A percentile compares a stretch with the other conserved stretches of the same genome.
These are phyloP conservation scores for Cystobasidium onofrii DNA, from an alignment of 768 basidiomycete genomes.

Conservation along the genomic window DNA sequence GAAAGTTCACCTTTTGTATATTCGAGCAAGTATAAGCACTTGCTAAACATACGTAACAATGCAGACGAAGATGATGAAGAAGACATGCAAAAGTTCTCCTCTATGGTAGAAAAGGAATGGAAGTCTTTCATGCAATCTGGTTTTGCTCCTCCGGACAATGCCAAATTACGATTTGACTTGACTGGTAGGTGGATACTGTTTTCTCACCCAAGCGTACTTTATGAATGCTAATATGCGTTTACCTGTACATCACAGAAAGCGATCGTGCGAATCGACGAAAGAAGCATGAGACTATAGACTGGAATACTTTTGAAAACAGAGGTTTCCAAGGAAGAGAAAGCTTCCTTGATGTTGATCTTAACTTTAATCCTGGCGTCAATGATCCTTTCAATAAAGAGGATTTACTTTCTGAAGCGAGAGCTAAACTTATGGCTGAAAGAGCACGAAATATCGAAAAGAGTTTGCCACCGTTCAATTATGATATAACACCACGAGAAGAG, in stretches of 20 bases:
- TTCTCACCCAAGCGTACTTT: neutral
- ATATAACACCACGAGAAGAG: slow-evolving; percentile 71
- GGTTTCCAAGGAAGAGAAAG: slow-evolving; percentile 41
- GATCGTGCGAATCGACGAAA: slow-evolving; percentile 58
- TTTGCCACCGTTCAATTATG: slow-evolving; percentile 83
- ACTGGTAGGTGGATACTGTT: slow-evolving; percentile 49
- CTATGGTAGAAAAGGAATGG: slow-evolving; percentile 57
- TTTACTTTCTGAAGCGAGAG: slow-evolving; percentile 65
- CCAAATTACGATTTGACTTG: slow-evolving; percentile 83
- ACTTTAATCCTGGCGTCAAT: slow-evolving; percentile 59
- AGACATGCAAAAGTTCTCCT: slow-evolving; percentile 33
- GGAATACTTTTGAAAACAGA: slow-evolving; percentile 36
- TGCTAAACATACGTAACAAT: slow-evolving; percentile 41
- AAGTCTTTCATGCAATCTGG: slow-evolving; percentile 62
- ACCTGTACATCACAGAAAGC: slow-evolving; percentile 53
- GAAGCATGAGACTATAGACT: slow-evolving; percentile 39
- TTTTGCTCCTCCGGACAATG: slow-evolving; percentile 51
- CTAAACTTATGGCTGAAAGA: slow-evolving; percentile 46
- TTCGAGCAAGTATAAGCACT: slow-evolving; percentile 36
- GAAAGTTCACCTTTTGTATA: slow-evolving; percentile 29
- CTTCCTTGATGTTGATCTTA: slow-evolving; percentile 49
- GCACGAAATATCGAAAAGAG: slow-evolving; percentile 36
- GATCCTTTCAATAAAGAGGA: slow-evolving; percentile 64
- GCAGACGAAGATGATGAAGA: slow-evolving; percentile 34
- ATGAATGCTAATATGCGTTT: neutral